Conservation (phyloP, 495 filamentous ascomycete species). For the Hypoxylon trugodes region DNA sequence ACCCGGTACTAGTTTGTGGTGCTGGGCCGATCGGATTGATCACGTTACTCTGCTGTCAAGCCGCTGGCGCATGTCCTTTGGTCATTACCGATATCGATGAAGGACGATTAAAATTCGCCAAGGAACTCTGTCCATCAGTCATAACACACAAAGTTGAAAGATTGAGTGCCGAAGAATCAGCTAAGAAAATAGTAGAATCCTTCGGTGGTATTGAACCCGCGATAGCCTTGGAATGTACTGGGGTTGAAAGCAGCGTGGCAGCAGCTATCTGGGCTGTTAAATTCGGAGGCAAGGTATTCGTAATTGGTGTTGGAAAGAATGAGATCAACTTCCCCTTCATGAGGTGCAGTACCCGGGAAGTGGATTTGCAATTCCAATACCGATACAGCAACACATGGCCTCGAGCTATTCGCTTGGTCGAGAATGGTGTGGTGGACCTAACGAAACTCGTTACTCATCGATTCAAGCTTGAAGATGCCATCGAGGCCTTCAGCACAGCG, state of each 20-base stretch:
- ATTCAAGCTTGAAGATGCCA: constrained; percentile 82
- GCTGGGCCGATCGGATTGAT: constrained; percentile 92
- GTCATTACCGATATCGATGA: constrained; percentile 94
- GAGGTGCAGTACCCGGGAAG: constrained; percentile 86
- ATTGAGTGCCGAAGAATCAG: constrained; percentile 73
- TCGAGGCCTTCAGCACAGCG: constrained; percentile 88
- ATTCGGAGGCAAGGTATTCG: constrained; percentile 93
- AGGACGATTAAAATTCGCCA: constrained; percentile 81
- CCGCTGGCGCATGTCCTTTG: constrained; percentile 84
- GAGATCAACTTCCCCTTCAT: constrained; percentile 96
- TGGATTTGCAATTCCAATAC: constrained; percentile 96
- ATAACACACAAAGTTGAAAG: constrained; percentile 80
- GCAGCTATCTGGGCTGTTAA: constrained; percentile 87
- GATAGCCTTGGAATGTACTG: constrained; percentile 87
- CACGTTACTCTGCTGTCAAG: constrained; percentile 79
- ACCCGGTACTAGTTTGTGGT: constrained; percentile 85
- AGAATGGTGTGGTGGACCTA: constrained; percentile 82
- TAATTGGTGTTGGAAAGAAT: constrained; percentile 91
- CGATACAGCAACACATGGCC: constrained; percentile 97
- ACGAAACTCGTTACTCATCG: constrained; percentile 86
- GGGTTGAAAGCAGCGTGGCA: constrained; percentile 86
- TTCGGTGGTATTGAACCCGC: constrained; percentile 78
- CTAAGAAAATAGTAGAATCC: constrained; percentile 67
- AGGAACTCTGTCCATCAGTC: constrained; percentile 74
- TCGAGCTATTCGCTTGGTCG: constrained; percentile 84